Base-by-base conservation (phyloP, 345 rosid genomes). In the Citrus australasica region DNA sequence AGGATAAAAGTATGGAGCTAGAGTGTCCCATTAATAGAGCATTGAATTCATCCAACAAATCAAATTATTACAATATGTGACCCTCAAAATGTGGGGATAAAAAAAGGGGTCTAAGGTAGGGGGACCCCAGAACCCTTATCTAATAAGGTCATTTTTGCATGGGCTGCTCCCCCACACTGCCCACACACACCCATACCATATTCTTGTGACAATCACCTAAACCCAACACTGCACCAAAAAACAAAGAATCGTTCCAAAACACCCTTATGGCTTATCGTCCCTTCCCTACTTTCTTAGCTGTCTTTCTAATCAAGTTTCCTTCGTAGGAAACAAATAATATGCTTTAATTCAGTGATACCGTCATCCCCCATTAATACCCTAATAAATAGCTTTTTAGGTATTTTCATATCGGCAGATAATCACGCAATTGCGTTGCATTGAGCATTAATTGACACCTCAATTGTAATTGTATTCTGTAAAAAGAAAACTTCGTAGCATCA, bases 301-400 rank as follows among this genome's bases (percentile, higher is more conserved):
- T 85, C 86, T 22, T 81, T 53, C 79, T 70, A 78, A 85, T 82
- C 58, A 74, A 84, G 84, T 71, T 75, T 67, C 82, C 84, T 81
- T 88, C 88, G 86, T 80, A 85, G 85, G 94, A 85, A 88, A 82
- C 90, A 77, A 58, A 80, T 84, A 40, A 55, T 55, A 30, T 72
- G 70, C 64, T 32, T 6, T 11, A 46, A 11, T 13, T 46, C 17
- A 46, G 4, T 46, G 51, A 46, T 13, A 3, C 0, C 51, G 0
- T 11, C 16, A 42, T 11, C 51, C 51, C 51, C 51, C 51, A 46
- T 46, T 11, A 46, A 46, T 46, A 46, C 17, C 51, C 51, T 13
- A 46, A 11, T 46, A 46, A 46, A 46, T 46, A 53, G 58, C 58
- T 17, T 17, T 17, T 53, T 17, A 19, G 22, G n/a, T 53, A 16